Evolutionary conservation across 225 moss, liverwort and hornwort species (phyloP).

Genomic region (Anthoceros angustus): DNA sequence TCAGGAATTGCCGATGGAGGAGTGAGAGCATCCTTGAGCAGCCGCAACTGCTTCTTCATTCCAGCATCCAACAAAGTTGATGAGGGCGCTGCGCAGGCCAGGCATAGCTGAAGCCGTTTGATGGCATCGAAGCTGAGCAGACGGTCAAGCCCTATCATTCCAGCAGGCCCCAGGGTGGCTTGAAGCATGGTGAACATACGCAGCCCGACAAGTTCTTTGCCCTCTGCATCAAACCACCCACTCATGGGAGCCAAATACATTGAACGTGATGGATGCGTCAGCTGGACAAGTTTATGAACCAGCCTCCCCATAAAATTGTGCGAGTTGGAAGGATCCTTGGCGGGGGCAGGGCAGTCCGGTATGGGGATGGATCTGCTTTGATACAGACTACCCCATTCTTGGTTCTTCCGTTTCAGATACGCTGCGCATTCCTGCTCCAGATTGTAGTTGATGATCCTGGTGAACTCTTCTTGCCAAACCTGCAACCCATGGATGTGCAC

Average conservation of each 20-base stretch:
- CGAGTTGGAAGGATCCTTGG: constrained; percentile 54
- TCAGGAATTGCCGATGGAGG: constrained; percentile 46
- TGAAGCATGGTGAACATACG: constrained; percentile 69
- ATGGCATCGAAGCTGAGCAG: constrained; percentile 59
- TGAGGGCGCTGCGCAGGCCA: constrained; percentile 21
- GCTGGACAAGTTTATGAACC: constrained; percentile 57
- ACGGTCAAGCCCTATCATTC: constrained; percentile 70
- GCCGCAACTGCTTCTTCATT: constrained; percentile 20
- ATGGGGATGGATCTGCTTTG: constrained; percentile 74
- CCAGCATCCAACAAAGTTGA: constrained; percentile 31
- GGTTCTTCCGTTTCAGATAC: constrained; percentile 67
- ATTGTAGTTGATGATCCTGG: constrained; percentile 75
- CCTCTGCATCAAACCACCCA: constrained; percentile 98
- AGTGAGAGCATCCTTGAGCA: constrained; percentile 28
- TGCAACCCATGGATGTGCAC: constrained; percentile 91
- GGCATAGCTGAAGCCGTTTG: constrained; percentile 37
- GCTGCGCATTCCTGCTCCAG: constrained; percentile 90
- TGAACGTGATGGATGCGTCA: constrained; percentile 73
- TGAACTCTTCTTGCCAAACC: constrained; percentile 89
- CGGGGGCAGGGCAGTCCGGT: constrained; percentile 44
- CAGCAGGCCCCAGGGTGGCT: constrained; percentile 57
- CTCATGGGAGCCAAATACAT: constrained; percentile 98
- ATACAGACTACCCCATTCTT: constrained; percentile 68
- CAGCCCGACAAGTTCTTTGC: constrained; percentile 82
- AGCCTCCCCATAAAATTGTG: constrained; percentile 85